phyloP scores from a whole-genome alignment of 2,329 filamentous ascomycete genomes.

The Dactylellina sp. region DNA sequence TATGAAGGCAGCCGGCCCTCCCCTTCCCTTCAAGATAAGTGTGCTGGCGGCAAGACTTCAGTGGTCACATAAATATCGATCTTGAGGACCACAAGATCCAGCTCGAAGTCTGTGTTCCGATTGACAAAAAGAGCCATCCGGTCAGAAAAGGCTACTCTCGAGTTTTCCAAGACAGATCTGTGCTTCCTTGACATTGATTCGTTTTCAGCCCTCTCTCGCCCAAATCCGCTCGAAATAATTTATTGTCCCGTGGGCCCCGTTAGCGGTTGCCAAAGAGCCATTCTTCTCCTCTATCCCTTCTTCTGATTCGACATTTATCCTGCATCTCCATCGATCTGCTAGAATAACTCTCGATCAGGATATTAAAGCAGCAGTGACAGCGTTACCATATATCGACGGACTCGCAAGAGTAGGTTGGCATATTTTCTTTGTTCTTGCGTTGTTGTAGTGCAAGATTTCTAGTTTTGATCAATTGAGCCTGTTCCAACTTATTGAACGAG shows the following conservation, averaged over 20 bases:
- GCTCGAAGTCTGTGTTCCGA: constrained; percentile 53
- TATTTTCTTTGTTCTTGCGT: constrained; percentile 35
- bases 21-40: constrained; percentile 18
- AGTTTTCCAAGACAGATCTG: constrained; percentile 9
- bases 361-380: not conserved
- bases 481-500: not conserved
- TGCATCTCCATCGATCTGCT: not conserved
- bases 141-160: constrained; percentile 17
- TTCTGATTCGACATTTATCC: not conserved
- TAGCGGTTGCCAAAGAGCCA: not conserved
- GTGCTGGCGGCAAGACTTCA: constrained; percentile 26
- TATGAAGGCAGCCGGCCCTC: not conserved
- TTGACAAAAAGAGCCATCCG: constrained; percentile 30
- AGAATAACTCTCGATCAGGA: not conserved
- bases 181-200: constrained; percentile 11
- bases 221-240: not conserved
- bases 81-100: constrained; percentile 56
- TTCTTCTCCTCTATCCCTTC: constrained; percentile 1
- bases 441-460: constrained; percentile 26
- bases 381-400: constrained; percentile 10
- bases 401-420: not conserved
- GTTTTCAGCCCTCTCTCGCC: not conserved
- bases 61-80: constrained; percentile 56
- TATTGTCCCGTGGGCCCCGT: not conserved
- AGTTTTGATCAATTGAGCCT: not conserved